Evolutionary conservation across 2,329 filamentous ascomycete species (phyloP), one percentile per base, ranked within the genome.

Genomic region (Chalaropsis thielavioides): DNA sequence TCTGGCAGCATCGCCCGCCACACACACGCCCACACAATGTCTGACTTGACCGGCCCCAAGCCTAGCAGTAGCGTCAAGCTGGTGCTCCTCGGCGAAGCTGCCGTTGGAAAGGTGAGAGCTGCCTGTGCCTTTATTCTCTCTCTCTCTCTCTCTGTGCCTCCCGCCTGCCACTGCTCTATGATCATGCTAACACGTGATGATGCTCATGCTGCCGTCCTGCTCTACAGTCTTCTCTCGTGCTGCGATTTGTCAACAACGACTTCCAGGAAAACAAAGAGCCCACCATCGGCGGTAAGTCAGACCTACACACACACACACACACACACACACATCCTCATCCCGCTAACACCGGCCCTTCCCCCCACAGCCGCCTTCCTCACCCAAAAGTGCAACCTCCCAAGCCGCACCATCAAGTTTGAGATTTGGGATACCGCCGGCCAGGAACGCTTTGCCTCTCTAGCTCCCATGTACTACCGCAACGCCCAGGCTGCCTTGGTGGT

Each of bases 221-320:
- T 51, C 8, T 22, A 13, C 72, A 95, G 94, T 97, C 94, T 61
- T 99, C 94, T 58, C 86, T 99, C 67, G 94, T 99, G 69, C 83
- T 99, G 74, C 90, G 94, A 73, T 99, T 99, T 77, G 94, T 99
- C 74, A 97, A 97, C 82, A 94, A 99, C 79, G 92, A 97, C 77
- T 99, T 99, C 73, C 94, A 99, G 80, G 94, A 97, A 78, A 97
- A 97, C 78, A 97, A 97, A 81, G 94, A 99, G 76, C 94, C 94
- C 68, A 99, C 94, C 69, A 99, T 99, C 77, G 94, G 94, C 81
- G 91, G 91, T 95, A 82, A 69, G 82, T 76, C 46, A 51, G 19
- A 24, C n/a, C 19, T 24, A 19, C 46, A 2, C 31, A 35, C 7
- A 35, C 7, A 35, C 7, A 7, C 31, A 3, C 31, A 51, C n/a